A percentile compares a stretch with the other conserved stretches of the same genome.
Evolutionary conservation across 352 stramenopile genomes (phyloP).

Genomic region (Globisporangium paddicum): DNA sequence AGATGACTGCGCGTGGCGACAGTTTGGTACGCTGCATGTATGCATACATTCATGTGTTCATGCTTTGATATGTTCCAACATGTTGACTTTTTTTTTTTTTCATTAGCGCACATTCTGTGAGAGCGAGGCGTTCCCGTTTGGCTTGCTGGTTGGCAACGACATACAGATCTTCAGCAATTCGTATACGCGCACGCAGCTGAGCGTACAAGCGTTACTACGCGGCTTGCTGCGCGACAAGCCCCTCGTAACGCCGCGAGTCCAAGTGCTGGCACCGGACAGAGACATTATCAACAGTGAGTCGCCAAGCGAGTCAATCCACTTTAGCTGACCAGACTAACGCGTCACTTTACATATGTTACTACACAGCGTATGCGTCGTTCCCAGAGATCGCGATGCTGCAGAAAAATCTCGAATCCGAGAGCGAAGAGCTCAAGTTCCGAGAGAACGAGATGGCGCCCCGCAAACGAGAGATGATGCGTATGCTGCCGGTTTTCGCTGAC

Average conservation of each 20-base stretch:
- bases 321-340: background rate
- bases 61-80: background rate
- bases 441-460: conserved; percentile 50
- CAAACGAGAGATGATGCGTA: conserved; percentile 45
- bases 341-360: background rate
- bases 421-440: conserved; percentile 35
- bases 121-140: conserved; percentile 37
- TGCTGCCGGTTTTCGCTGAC: conserved; percentile 44
- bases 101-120: conserved; percentile 35
- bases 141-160: conserved; percentile 23
- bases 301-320: background rate
- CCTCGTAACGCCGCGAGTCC: conserved; percentile 31
- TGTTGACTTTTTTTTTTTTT: background rate
- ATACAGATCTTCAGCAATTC: conserved; percentile 64
- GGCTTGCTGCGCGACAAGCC: conserved; percentile 36
- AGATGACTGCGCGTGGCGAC: conserved; percentile 58
- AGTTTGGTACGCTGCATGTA: conserved; percentile 17
- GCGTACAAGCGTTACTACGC: conserved; percentile 55
- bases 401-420: conserved; percentile 38
- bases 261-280: conserved; percentile 51
- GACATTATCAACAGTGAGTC: conserved; percentile 85
- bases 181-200: conserved; percentile 79
- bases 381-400: conserved; percentile 63
- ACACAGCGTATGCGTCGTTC: conserved; percentile 51
- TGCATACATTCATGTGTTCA: background rate